Conservation (phyloP, 148 eudicot genomes). For the Rhododendron simsii region DNA sequence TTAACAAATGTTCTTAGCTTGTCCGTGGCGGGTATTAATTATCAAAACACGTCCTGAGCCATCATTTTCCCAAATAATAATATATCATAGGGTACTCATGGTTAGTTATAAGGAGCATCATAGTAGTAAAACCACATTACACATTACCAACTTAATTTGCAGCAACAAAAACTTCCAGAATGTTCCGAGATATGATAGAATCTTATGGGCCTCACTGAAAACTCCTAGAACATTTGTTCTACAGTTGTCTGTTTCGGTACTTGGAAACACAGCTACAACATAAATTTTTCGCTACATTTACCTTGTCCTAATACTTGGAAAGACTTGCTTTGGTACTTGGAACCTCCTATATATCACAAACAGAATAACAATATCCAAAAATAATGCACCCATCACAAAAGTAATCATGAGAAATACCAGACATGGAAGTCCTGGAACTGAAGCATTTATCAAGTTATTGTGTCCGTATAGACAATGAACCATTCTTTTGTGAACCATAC, state of each 20-base stretch:
- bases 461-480: conserved; percentile 7
- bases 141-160: background rate
- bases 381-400: background rate
- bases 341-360: background rate
- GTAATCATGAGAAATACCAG: background rate
- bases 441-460: background rate
- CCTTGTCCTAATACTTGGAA: background rate
- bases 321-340: background rate
- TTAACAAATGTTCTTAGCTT: too few species aligned
- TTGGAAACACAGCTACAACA: background rate
- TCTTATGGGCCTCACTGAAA: background rate
- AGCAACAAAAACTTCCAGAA: background rate
- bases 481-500: background rate
- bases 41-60: too few species aligned
- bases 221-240: background rate
- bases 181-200: background rate
- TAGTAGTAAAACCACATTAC: background rate
- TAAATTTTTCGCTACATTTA: background rate
- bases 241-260: background rate
- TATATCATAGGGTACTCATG: background rate
- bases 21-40: too few species aligned
- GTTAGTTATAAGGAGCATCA: background rate
- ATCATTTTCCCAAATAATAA: too few species aligned
- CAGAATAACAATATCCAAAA: background rate
- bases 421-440: background rate